Evolutionary conservation across 805 yeast species (phyloP).

Genomic region (Scheffersomyces ergatensis): DNA sequence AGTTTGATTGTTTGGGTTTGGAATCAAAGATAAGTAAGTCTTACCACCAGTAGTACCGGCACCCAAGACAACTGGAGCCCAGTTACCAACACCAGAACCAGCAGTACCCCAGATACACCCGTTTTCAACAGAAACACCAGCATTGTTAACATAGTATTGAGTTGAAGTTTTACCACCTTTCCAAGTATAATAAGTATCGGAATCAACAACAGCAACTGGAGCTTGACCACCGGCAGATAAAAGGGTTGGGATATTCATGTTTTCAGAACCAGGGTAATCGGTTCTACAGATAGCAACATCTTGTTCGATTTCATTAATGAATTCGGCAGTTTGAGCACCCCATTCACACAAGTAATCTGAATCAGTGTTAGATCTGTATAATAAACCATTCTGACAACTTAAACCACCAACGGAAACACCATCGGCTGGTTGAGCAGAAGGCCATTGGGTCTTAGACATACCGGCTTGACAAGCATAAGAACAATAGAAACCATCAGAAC

Average conservation of each 20-base stretch:
- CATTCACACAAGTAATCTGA: constrained; percentile 77
- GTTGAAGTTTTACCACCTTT: constrained; percentile 79
- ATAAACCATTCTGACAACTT: constrained; percentile 76
- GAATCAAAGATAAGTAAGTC: constrained; percentile 85
- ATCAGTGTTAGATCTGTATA: constrained; percentile 72
- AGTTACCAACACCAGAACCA: constrained; percentile 87
- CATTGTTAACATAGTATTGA: constrained; percentile 96
- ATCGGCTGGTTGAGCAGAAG: constrained; percentile 75
- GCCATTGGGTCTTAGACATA: constrained; percentile 99
- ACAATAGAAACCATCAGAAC: constrained; percentile 90
- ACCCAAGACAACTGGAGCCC: constrained; percentile 97
- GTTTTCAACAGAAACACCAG: constrained; percentile 85
- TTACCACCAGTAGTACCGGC: constrained; percentile 72
- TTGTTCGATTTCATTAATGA: constrained; percentile 59
- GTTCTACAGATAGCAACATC: constrained; percentile 93
- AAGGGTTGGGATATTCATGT: constrained; percentile 93
- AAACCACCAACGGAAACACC: constrained; percentile 97
- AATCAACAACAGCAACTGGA: constrained; percentile 78
- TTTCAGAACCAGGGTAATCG: constrained; percentile 98
- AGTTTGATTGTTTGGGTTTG: constrained; percentile 84
- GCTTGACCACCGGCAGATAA: constrained; percentile 63
- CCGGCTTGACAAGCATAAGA: constrained; percentile 98
- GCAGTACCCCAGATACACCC: constrained; percentile 93
- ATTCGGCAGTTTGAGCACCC: constrained; percentile 73
- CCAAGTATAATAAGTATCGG: constrained; percentile 79